Evolutionary conservation across 2,329 filamentous ascomycete species (phyloP), one percentile per base, ranked within the genome.

Genomic region (Ophiosphaerella herpotricha): DNA sequence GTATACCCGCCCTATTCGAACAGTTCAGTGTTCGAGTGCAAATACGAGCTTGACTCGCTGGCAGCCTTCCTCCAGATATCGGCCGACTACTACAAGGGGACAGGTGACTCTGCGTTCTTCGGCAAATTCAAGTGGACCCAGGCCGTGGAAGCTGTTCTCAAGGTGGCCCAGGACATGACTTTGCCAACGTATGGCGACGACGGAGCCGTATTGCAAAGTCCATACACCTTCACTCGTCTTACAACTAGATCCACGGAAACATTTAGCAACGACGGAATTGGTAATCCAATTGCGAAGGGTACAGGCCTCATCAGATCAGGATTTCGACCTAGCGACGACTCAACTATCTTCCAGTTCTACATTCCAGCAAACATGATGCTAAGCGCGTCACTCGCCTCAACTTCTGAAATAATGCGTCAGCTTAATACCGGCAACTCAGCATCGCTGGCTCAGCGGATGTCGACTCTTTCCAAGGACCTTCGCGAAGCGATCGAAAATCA

Each of bases 321-420:
- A 11, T 81, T 81, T 66, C 71, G 79, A 9, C 79, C 79, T 3
- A 77, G 75, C 24, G 79, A 81, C 55, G 78, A 81, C 57, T 60
- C 75, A 0, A 80, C 77, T 6, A 79, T 80, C 41, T 80, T 72
- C 54, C 77, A 80, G 55, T 67, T 78, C 42, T 77, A 77, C 63
- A 76, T 80, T 18, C 78, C 78, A 0, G 69, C 75, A 45, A 82
- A 81, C 46, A 91, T 91, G 87, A 89, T 90, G 87, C 86, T 91
- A 58, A 79, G 85, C 29, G 75, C 81, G 18, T 88, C 85, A 60
- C 79, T 91, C 3, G 74, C 75, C 9, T 75, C 78, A 0, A 75
- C 81, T 0, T 76, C 78, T 13, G 67, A 75, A 5, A 84, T 86
- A 60, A 82, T 84, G 77, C 73, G 70, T 31, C 71, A 74, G 42